Evolutionary conservation across 352 stramenopile species (phyloP), one percentile per base, ranked within the genome.

Genomic region (Thalassiosira exigua): DNA sequence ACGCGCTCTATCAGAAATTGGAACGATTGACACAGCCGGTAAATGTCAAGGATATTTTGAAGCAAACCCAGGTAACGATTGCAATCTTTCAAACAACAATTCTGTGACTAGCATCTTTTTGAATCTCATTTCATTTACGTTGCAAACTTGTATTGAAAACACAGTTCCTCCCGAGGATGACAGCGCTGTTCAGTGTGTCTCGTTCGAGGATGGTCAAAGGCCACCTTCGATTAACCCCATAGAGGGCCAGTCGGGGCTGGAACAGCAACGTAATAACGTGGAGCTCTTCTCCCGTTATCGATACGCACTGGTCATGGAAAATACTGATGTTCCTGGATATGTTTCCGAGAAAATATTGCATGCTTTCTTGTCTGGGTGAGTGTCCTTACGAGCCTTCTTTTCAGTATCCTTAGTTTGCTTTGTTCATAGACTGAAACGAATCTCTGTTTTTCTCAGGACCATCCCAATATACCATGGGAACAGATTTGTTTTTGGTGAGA

Each of bases 301-400:
- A 36, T 89, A 84, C 69, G 75, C 76, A 11, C 64, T 90, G 5
- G 73, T 87, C 54, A 89, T 90, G 81, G 84, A 90, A 60, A 90
- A 90, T 64, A 61, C 44, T 21, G 54, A 75, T 33, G 57, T 61
- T 22, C 4, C 56, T 51, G 78, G 81, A 12, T 91, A 89, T 64
- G 64, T 89, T 33, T 83, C 81, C 22, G 81, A 89, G 74, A 89
- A 91, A 62, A 82, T 91, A n/a, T 50, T 91, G 46, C 29, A 80
- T 53, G 76, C 81, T 12, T 88, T 84, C 46, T 62, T 88, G 44
- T 80, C 77, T 44, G 81, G 81, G 39, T 82, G 61, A 51, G 60
- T 14, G 32, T 39, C 46, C 5, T 30, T 12, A 21, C 5, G 17
- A 7, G 53, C n/a, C 44, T 24, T 53, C 11, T 53, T 11, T 11